Percentiles rank a stretch among this genome's conserved stretches.
Evolutionary conservation across 169 alveolate genomes (phyloP).

Genomic region (Eimeria maxima): DNA sequence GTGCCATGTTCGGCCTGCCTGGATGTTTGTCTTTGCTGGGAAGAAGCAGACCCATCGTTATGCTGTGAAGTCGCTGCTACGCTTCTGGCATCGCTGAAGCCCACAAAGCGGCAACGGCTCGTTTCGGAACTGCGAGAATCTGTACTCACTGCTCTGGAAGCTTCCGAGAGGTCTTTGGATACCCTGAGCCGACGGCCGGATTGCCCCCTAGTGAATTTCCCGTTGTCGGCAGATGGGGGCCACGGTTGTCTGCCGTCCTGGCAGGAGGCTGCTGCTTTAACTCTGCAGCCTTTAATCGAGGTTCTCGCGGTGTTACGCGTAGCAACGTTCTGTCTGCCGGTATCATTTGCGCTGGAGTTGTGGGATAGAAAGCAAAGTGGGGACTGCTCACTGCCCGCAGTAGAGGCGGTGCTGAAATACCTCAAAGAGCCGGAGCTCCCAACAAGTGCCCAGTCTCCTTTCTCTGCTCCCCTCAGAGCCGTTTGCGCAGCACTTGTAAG

Average conservation of each 20-base stretch:
- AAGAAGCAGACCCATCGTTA: constrained; percentile 44
- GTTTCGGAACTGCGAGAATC: constrained; percentile 30
- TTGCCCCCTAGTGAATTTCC: constrained; percentile 9
- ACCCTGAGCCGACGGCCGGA: constrained; percentile 38
- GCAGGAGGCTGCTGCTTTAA: constrained; percentile 62
- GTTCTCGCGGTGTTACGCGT: constrained; percentile 53
- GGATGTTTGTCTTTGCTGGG: constrained; percentile 63
- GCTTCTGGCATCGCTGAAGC: constrained; percentile 65
- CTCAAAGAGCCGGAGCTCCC: constrained; percentile 12
- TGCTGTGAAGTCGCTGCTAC: constrained; percentile 33
- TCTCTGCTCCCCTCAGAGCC: constrained; percentile 49
- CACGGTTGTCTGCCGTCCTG: background rate
- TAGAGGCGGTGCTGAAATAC: constrained; percentile 37
- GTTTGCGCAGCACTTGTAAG: constrained; percentile 38
- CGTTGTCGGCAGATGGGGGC: background rate
- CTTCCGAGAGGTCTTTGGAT: background rate
- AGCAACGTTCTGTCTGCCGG: constrained; percentile 65
- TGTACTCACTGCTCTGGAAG: constrained; percentile 24
- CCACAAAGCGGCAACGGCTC: constrained; percentile 66
- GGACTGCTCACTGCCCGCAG: background rate
- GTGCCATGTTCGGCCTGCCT: constrained; percentile 66
- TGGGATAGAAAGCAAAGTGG: background rate
- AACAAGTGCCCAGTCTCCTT: background rate
- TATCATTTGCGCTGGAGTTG: constrained; percentile 57
- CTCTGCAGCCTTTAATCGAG: constrained; percentile 59